phyloP scores from a whole-genome alignment of 371 early-diverging fungal species.

The Actinomucor elegans region DNA sequence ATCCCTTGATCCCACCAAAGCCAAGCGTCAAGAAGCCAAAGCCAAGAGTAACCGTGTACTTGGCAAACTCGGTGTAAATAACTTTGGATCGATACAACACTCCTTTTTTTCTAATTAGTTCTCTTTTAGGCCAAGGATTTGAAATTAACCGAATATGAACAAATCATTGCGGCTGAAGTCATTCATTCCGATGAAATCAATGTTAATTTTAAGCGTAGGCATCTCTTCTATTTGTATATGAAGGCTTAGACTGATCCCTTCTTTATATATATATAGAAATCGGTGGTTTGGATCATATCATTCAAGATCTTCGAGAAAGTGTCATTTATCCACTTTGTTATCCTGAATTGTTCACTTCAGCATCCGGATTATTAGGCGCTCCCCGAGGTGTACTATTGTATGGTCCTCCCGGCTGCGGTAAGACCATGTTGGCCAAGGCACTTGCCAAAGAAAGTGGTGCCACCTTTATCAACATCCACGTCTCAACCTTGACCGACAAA shows the following conservation, averaged over 20 bases:
- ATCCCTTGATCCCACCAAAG: slow-evolving; percentile 72
- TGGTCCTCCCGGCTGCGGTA: slow-evolving; percentile 97
- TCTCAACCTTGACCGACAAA: slow-evolving; percentile 95
- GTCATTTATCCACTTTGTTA: slow-evolving; percentile 94
- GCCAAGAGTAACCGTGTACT: slow-evolving; percentile 68
- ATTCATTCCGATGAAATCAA: slow-evolving; percentile 90
- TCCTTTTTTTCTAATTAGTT: background rate
- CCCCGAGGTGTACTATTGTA: slow-evolving; percentile 94
- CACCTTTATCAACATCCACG: slow-evolving; percentile 93
- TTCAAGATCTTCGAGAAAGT: slow-evolving; percentile 88
- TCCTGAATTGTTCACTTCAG: slow-evolving; percentile 87
- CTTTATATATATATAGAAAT: slow-evolving; percentile 71
- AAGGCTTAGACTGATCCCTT: too few species aligned
- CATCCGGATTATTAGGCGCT: slow-evolving; percentile 85
- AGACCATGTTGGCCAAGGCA: slow-evolving; percentile 98
- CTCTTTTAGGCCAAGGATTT: slow-evolving; percentile 59
- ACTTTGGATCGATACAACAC: background rate
- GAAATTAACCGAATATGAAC: slow-evolving; percentile 89
- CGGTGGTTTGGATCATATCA: slow-evolving; percentile 91
- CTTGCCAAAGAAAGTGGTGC: slow-evolving; percentile 95
- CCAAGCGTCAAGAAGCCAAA: slow-evolving; percentile 75
- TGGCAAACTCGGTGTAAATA: slow-evolving; percentile 72
- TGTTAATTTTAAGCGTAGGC: slow-evolving; percentile 79
- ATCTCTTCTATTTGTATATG: too few species aligned
- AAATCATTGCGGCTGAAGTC: slow-evolving; percentile 91